Conservation (phyloP, 129 eudicot species). For the Erigeron canadensis region DNA sequence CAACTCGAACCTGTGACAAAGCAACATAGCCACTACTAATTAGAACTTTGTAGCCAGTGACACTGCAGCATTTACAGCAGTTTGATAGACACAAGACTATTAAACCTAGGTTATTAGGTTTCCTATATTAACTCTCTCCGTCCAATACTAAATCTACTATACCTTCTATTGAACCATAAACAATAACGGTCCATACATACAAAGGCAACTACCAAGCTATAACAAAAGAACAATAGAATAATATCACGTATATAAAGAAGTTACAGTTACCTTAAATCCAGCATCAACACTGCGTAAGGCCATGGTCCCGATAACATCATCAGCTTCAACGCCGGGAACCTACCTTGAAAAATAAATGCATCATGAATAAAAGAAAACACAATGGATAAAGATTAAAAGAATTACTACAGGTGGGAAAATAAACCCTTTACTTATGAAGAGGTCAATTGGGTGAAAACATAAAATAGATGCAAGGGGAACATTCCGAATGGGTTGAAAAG, state of each 20-base stretch:
- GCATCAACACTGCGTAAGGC: constrained; percentile 76
- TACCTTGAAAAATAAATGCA: constrained; percentile 31
- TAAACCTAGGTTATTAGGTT: too few relatives aligned
- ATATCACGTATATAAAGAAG: constrained; percentile 20
- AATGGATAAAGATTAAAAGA: background rate
- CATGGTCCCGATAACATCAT: constrained; percentile 98
- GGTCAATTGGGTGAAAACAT: background rate
- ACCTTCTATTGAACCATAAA: constrained; percentile 5
- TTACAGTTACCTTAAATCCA: constrained; percentile 70
- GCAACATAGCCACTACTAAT: constrained; percentile 9
- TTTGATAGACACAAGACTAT: background rate
- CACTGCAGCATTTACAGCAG: background rate
- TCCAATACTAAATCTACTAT: background rate
- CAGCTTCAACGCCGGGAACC: constrained; percentile 99
- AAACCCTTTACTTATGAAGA: too few relatives aligned
- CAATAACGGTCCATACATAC: background rate
- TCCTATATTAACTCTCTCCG: too few relatives aligned
- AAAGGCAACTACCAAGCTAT: background rate
- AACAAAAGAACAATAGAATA: constrained; percentile 7
- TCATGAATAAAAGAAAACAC: constrained; percentile 23
- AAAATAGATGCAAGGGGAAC: too few relatives aligned
- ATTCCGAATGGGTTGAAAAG: too few relatives aligned
- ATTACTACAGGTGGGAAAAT: too few relatives aligned
- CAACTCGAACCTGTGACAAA: constrained; percentile 83
- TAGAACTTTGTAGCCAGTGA: constrained; percentile 4